phyloP scores from a whole-genome alignment of 768 basidiomycete species.

The Pisolithus orientalis region DNA sequence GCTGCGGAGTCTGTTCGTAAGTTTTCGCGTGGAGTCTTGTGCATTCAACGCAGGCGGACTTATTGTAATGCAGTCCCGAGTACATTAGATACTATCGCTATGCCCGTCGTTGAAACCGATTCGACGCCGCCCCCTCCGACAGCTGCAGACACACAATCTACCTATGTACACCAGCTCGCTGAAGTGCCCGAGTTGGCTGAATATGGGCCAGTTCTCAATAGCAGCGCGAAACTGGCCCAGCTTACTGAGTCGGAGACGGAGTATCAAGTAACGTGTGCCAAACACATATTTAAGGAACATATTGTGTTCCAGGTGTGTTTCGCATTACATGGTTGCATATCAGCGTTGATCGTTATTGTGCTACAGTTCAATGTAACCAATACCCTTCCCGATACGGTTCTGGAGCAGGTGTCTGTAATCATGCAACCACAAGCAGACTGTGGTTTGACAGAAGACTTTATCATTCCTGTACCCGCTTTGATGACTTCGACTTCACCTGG shows the following conservation, averaged over 20 bases:
- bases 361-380: slow-evolving; percentile 93
- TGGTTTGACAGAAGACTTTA: slow-evolving; percentile 88
- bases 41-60: slow-evolving; percentile 7
- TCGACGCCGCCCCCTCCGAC: slow-evolving; percentile 69
- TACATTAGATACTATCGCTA: slow-evolving; percentile 78
- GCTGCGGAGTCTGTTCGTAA: slow-evolving; percentile 83
- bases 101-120: slow-evolving; percentile 51
- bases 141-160: slow-evolving; percentile 82
- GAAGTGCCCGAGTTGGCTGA: slow-evolving; percentile 80
- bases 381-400: slow-evolving; percentile 89
- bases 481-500: slow-evolving; percentile 69
- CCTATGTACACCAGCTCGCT: slow-evolving; percentile 78
- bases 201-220: slow-evolving; percentile 86
- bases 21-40: slow-evolving; percentile 20
- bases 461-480: slow-evolving; percentile 75
- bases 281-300: slow-evolving; percentile 94
- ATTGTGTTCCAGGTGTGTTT: slow-evolving; percentile 87
- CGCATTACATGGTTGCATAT: not conserved
- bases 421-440: slow-evolving; percentile 78
- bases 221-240: slow-evolving; percentile 68
- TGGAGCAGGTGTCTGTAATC: slow-evolving; percentile 90
- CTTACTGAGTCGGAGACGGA: slow-evolving; percentile 97
- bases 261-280: slow-evolving; percentile 94
- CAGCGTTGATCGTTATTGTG: slow-evolving; percentile 5
- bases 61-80: slow-evolving; percentile 59